phyloP scores from a whole-genome alignment of 192 early-diverging fungal genomes.

The Linnemannia elongata region DNA sequence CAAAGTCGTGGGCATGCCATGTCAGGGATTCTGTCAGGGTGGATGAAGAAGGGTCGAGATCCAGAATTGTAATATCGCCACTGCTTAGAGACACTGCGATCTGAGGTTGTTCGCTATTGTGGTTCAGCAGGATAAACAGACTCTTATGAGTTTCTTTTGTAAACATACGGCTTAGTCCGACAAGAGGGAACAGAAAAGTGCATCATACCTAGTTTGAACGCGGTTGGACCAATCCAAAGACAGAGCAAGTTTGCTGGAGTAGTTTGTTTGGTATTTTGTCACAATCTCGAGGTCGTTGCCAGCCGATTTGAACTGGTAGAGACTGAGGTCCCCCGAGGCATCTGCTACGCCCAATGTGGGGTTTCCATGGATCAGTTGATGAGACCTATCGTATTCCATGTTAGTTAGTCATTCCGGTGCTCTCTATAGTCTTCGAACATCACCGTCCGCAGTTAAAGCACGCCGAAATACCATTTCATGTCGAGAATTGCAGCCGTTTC shows the following conservation, averaged over 20 bases:
- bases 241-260: conserved; percentile 76
- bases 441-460: neutral
- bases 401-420: neutral
- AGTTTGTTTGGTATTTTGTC: conserved; percentile 54
- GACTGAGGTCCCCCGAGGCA: conserved; percentile 67
- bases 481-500: conserved; percentile 78
- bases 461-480: conserved; percentile 72
- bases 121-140: neutral
- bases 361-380: conserved; percentile 62
- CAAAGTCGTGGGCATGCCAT: conserved; percentile 91
- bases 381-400: conserved; percentile 60
- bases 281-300: conserved; percentile 41
- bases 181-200: neutral
- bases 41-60: conserved; percentile 57
- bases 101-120: conserved; percentile 25
- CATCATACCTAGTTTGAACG: conserved; percentile 29
- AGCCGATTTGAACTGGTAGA: conserved; percentile 60
- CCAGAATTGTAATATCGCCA: conserved; percentile 73
- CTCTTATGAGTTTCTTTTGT: neutral
- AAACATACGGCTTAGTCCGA: neutral
- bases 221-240: conserved; percentile 94
- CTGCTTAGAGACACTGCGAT: conserved; percentile 84
- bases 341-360: conserved; percentile 72
- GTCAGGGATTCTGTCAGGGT: conserved; percentile 42
- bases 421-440: neutral